phyloP scores from a whole-genome alignment of 129 eudicot species.

The Glebionis coronaria region DNA sequence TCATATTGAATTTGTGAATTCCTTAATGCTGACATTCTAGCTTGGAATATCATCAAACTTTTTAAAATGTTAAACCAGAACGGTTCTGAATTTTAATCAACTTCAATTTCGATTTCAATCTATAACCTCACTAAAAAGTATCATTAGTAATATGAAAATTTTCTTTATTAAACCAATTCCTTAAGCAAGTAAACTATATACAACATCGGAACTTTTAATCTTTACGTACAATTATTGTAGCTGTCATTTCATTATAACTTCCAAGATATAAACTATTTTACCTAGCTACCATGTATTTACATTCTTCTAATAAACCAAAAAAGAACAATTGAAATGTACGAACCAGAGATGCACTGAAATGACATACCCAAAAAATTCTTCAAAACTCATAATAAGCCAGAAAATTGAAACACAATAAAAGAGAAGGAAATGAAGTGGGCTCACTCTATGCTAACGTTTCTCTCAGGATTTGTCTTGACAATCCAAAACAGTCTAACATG shows the following conservation, averaged over 20 bases:
- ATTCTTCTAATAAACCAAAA: conserved; percentile 1
- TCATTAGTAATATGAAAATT: not conserved
- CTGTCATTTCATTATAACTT: not conserved
- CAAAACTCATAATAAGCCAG: conserved; percentile 30
- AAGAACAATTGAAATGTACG: conserved; percentile 21
- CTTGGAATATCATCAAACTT: too few relatives aligned
- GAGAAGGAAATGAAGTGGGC: conserved; percentile 27
- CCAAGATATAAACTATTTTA: not conserved
- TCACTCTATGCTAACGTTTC: conserved; percentile 25
- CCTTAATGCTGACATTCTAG: too few relatives aligned
- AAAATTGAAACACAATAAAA: conserved; percentile 25
- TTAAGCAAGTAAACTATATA: not conserved
- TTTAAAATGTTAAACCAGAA: too few relatives aligned
- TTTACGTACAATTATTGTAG: not conserved
- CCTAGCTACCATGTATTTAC: too few relatives aligned
- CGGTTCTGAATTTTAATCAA: too few relatives aligned
- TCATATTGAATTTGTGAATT: too few relatives aligned
- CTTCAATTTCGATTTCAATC: too few relatives aligned
- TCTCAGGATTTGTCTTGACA: conserved; percentile 29
- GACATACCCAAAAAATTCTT: conserved; percentile 19
- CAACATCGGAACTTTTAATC: too few relatives aligned
- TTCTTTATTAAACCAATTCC: not conserved
- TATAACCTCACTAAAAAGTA: too few relatives aligned
- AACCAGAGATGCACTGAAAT: conserved; percentile 23
- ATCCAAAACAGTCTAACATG: conserved; percentile 36